phyloP scores from a whole-genome alignment of 495 filamentous ascomycete genomes.

The Thermochaetoides thermophila region DNA sequence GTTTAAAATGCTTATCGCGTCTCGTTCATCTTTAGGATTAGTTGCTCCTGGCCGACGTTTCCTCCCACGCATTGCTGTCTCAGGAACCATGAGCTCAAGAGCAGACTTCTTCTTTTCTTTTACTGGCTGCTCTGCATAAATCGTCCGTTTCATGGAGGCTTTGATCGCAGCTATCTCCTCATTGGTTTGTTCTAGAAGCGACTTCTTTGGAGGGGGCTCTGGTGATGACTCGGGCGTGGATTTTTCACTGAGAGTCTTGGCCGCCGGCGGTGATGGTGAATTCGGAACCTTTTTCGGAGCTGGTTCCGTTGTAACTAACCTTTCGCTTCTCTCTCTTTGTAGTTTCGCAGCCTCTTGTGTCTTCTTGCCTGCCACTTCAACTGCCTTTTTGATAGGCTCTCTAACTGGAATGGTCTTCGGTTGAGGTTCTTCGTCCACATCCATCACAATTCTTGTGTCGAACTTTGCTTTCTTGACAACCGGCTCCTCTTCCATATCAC shows the following conservation, averaged over 20 bases:
- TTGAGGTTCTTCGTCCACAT: slow-evolving; percentile 25
- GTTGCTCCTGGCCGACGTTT: slow-evolving; percentile 50
- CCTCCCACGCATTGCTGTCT: slow-evolving; percentile 63
- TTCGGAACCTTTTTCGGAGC: slow-evolving; percentile 12
- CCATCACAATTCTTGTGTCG: slow-evolving; percentile 68
- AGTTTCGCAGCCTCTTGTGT: slow-evolving; percentile 8
- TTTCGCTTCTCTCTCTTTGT: slow-evolving; percentile 11
- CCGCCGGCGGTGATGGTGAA: slow-evolving; percentile 5
- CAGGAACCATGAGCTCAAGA: slow-evolving; percentile 71
- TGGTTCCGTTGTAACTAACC: slow-evolving; percentile 11
- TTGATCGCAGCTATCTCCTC: slow-evolving; percentile 84
- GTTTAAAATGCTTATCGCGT: slow-evolving; percentile 51
- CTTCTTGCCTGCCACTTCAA: slow-evolving; percentile 20
- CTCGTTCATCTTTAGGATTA: slow-evolving; percentile 38
- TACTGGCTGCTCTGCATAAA: slow-evolving; percentile 40
- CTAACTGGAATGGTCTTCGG: slow-evolving; percentile 14
- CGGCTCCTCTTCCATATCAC: slow-evolving; percentile 45
- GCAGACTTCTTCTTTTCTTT: slow-evolving; percentile 49
- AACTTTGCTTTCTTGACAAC: slow-evolving; percentile 82
- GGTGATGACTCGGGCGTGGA: slow-evolving; percentile 19
- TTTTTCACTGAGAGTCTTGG: not conserved
- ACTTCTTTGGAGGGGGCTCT: slow-evolving; percentile 27
- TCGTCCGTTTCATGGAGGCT: slow-evolving; percentile 77
- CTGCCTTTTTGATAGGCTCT: slow-evolving; percentile 15
- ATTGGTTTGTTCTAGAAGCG: slow-evolving; percentile 52